These are phyloP conservation scores for Trichophaea hybrida DNA, from an alignment of 2,329 filamentous ascomycete species.

Conservation along the genomic window DNA sequence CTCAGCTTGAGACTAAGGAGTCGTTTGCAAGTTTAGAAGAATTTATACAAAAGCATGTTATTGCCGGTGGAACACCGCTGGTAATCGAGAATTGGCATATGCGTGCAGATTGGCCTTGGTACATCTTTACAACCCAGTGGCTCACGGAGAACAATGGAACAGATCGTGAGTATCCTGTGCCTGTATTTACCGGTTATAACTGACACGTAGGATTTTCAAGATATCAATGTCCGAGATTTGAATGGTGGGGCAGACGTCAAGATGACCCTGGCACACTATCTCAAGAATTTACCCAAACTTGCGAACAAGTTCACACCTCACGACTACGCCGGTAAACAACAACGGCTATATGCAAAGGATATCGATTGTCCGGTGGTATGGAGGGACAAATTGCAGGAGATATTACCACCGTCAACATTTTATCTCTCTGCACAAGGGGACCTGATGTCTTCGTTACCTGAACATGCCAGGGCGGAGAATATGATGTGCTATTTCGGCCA, in stretches of 20 bases:
- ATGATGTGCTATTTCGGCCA: constrained; percentile 98
- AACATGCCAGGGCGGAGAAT: constrained; percentile 82
- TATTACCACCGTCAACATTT: constrained; percentile 69
- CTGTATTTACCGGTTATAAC: constrained; percentile 10
- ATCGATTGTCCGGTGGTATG: constrained; percentile 87
- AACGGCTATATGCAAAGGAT: constrained; percentile 89
- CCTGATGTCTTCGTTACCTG: constrained; percentile 81
- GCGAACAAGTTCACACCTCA: constrained; percentile 64
- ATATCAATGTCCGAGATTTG: constrained; percentile 75
- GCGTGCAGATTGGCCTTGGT: constrained; percentile 47
- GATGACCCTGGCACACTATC: constrained; percentile 78
- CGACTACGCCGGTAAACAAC: constrained; percentile 65
- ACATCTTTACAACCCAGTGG: constrained; percentile 70
- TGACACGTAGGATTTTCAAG: constrained; percentile 34
- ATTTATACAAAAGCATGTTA: constrained; percentile 67
- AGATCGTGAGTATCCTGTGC: constrained; percentile 45
- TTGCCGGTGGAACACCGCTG: constrained; percentile 70
- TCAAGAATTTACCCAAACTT: constrained; percentile 71
- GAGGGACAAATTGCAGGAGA: constrained; percentile 61
- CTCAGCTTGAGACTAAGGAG: constrained; percentile 57
- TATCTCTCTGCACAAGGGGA: constrained; percentile 86
- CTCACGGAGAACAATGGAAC: constrained; percentile 62
- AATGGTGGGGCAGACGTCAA: constrained; percentile 56
- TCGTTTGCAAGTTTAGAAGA: constrained; percentile 72
- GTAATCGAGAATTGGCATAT: constrained; percentile 81